Percentiles rank a stretch among this genome's conserved stretches.
Conservation (phyloP, 441 rosid species). For the Dalechampia spathulata region DNA sequence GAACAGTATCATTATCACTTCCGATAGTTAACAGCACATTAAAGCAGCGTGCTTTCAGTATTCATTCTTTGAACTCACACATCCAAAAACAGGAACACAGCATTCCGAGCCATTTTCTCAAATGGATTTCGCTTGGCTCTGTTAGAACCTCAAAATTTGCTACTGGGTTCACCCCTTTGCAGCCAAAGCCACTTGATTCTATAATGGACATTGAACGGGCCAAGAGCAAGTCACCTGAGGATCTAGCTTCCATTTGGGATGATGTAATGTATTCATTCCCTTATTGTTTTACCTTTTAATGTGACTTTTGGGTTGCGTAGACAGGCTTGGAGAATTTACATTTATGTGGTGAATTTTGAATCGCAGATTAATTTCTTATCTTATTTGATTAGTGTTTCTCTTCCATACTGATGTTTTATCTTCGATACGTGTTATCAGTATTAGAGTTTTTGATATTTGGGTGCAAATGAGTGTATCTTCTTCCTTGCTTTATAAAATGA, state of each 20-base stretch:
- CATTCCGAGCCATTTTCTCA: slow-evolving; percentile 41
- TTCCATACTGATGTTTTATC: no score
- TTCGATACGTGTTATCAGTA: no score
- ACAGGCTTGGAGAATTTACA: no score
- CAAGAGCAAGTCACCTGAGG: slow-evolving; percentile 53
- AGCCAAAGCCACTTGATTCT: slow-evolving; percentile 78
- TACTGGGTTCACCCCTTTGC: slow-evolving; percentile 68
- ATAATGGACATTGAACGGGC: slow-evolving; percentile 75
- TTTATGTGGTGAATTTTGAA: no score
- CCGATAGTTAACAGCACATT: slow-evolving; percentile 14
- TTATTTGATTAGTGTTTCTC: no score
- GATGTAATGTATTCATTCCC: slow-evolving; percentile 44
- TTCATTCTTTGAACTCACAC: slow-evolving; percentile 19
- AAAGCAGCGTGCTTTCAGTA: slow-evolving; percentile 27
- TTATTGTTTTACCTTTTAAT: not conserved
- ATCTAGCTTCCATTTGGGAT: slow-evolving; percentile 77
- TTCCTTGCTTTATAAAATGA: no score
- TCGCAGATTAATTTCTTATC: no score
- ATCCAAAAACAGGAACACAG: slow-evolving; percentile 21
- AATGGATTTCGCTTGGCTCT: slow-evolving; percentile 60
- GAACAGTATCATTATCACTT: slow-evolving; percentile 14
- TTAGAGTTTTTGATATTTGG: no score
- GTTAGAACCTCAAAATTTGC: slow-evolving; percentile 64
- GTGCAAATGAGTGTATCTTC: no score
- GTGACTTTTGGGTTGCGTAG: no score